phyloP scores from a whole-genome alignment of 2,329 filamentous ascomycete species.

The Ophiostoma triangulosporum region DNA sequence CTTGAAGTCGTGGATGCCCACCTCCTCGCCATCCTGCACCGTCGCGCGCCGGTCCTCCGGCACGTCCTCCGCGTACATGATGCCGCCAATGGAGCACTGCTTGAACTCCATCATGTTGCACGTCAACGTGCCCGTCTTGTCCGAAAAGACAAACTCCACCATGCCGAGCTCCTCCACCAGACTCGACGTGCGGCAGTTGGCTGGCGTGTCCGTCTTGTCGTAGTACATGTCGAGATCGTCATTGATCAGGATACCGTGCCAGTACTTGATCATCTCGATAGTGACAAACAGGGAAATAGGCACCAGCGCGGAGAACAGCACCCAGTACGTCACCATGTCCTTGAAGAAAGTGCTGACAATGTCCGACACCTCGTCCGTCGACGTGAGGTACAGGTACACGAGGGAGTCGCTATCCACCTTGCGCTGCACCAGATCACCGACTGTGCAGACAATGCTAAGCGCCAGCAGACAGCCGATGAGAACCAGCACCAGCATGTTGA shows the following conservation, averaged over 20 bases:
- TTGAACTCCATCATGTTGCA: conserved; percentile 98
- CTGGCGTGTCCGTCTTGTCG: conserved; percentile 85
- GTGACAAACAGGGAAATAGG: conserved; percentile 98
- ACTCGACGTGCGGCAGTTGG: conserved; percentile 90
- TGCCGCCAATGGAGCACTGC: conserved; percentile 81
- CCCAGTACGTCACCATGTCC: conserved; percentile 97
- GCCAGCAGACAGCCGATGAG: conserved; percentile 71
- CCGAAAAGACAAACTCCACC: conserved; percentile 96
- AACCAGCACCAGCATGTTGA: conserved; percentile 87
- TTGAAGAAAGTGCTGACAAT: conserved; percentile 73
- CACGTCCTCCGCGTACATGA: conserved; percentile 86
- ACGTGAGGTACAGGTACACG: conserved; percentile 56
- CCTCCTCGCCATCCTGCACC: conserved; percentile 61
- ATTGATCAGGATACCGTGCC: conserved; percentile 93
- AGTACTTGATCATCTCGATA: conserved; percentile 95
- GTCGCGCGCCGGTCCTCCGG: conserved; percentile 79
- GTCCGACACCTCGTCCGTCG: conserved; percentile 39
- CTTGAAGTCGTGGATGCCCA: conserved; percentile 76
- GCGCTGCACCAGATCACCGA: conserved; percentile 76
- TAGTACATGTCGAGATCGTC: conserved; percentile 98
- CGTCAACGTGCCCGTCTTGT: conserved; percentile 82
- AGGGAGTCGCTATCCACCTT: conserved; percentile 49
- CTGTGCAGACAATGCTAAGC: conserved; percentile 78
- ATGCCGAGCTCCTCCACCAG: conserved; percentile 94
- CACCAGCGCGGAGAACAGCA: conserved; percentile 89